Evolutionary conservation across 176 grass and related monocot species (phyloP).

Genomic region (Zea mays): DNA sequence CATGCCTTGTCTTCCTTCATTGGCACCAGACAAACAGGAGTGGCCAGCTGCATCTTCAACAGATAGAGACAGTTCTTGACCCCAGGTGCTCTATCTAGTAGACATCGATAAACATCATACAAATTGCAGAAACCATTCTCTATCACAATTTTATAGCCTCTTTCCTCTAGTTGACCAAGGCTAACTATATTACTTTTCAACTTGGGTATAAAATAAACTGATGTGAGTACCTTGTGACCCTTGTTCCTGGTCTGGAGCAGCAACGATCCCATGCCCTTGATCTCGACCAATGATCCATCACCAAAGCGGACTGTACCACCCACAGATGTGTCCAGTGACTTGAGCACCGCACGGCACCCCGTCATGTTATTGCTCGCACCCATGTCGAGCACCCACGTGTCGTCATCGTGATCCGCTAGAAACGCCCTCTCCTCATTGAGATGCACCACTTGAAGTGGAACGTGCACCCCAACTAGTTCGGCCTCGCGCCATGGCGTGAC

Average conservation of each 20-base stretch:
- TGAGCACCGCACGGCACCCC: background rate
- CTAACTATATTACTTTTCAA: too few relatives aligned
- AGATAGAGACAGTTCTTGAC: background rate
- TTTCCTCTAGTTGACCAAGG: too few relatives aligned
- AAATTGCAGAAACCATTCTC: too few relatives aligned
- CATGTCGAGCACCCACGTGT: background rate
- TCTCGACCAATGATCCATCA: background rate
- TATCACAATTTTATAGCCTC: too few relatives aligned
- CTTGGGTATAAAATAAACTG: background rate
- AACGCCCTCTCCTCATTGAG: background rate
- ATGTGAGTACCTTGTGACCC: background rate
- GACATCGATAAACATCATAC: background rate
- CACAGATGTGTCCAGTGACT: too few relatives aligned
- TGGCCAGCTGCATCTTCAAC: background rate
- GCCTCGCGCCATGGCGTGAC: too few relatives aligned
- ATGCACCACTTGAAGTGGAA: background rate
- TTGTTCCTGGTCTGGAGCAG: background rate
- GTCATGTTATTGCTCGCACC: background rate
- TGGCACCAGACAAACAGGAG: background rate
- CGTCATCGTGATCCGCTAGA: background rate
- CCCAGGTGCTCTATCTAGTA: background rate
- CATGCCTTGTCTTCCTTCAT: background rate
- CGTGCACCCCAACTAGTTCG: background rate
- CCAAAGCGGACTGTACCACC: too few relatives aligned
- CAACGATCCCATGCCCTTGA: background rate